Base-by-base conservation (phyloP, 257 asterid species). In the Ocimum tenuiflorum region DNA sequence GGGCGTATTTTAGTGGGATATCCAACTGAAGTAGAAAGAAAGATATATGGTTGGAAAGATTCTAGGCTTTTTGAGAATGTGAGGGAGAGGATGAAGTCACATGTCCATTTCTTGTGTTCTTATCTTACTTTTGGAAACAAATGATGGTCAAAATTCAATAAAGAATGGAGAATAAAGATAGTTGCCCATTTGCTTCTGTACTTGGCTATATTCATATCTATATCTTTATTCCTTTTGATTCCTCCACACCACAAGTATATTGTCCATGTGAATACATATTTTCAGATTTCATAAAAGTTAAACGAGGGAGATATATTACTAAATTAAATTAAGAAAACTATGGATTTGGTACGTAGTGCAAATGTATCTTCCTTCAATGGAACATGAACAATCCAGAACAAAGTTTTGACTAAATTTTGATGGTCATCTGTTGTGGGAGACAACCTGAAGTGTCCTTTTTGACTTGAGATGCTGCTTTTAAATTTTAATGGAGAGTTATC, bases 91-190 rank as follows among this genome's bases (percentile, higher is more conserved):
- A n/a, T n/a, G n/a, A n/a, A n/a, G n/a, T n/a, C n/a, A n/a, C n/a
- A n/a, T n/a, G n/a, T n/a, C n/a, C n/a, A n/a, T 58, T 22, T 24
- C 20, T 8, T 4, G 23, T 58, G 13, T 41, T 52, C 67, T 66
- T 61, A 71, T 71, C 72, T 57, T 71, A 54, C 55, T 68, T 47
- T 67, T 6, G 57, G 75, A 53, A 69, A 45, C 76, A 69, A n/a
- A 35, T 73, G 41, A 52, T 70, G 77, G 80, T 78, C 82, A 78
- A 78, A 58, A 36, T 57, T 57, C 31, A 35, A 33, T 10, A 63
- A 66, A 70, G 82, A 78, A 74, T 70, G 18, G 55, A 65, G 77
- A 74, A 70, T 66, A 78, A 41, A 74, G 60, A 24, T 13, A 65
- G 46, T 42, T 52, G 49, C 50, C 62, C 73, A 72, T 77, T 72